Evolutionary conservation across 805 yeast genomes (phyloP), one percentile per base, ranked within the genome.

Genomic region (Kuraishia floccosa): DNA sequence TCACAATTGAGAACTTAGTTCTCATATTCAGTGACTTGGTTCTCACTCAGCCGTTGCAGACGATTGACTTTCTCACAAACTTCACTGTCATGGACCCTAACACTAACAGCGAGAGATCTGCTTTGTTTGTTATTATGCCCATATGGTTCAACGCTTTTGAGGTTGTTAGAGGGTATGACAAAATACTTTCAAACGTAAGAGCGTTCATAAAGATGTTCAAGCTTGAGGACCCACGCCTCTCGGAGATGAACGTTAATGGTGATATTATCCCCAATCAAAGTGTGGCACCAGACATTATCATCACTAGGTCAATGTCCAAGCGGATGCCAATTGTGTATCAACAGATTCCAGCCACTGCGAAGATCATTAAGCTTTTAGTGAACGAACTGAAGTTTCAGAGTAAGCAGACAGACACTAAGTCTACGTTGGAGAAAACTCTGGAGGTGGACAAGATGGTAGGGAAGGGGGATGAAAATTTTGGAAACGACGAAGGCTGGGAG

Each of bases 121-220:
- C 80, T 1, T 56, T 86, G 7, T 57, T 58, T 16, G 52, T 66
- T 3, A 71, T 84, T 1, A 49, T 89, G 31, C 76, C 78, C 2
- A 76, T 81, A 31, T 91, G 97, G 97, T 66, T 89, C 30, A 72
- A 71, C 17, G 68, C 84, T 2, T 87, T 84, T 52, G 89, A 83
- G 42, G 73, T 78, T 2, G 69, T 87, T 24, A 64, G 89, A 36
- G 96, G 96, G 0, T 75, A 67, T 34, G 81, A 75, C 17, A 73
- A 73, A 35, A 84, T 87, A 30, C 64, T 70, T 38, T 72, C 62
- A 27, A 73, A 72, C 43, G 67, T 82, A n/a, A 47, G 68, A 18
- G 95, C 96, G 0, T 60, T 91, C 25, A 75, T 74, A 20, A 70
- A 70, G 33, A 57, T 91, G 1, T 85, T 65, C 43, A 58, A 69